Evolutionary conservation across 257 asterid genomes (phyloP), one percentile per base, ranked within the genome.

Genomic region (Solanum appendiculatum): DNA sequence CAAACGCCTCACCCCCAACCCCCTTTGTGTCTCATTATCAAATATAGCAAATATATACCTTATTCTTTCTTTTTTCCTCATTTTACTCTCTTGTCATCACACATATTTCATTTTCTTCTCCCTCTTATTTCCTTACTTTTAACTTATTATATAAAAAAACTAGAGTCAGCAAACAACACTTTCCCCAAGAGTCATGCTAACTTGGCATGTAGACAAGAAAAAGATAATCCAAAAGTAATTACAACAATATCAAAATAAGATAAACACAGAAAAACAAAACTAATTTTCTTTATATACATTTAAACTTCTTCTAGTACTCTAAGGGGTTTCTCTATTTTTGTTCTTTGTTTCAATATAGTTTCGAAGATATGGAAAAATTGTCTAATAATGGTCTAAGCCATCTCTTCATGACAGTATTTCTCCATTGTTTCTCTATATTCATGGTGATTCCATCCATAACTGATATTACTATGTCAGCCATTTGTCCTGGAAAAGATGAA

Each of bases 391-490:
- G 95, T 86, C 92, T 96, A 89, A 88, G 98, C 92, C 99, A 95
- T 93, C 96, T 96, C 36, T 94, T 96, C 95, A 91, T 92, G 93
- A 93, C 98, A 86, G 95, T 93, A 88, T 96, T 96, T 86, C 98
- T 96, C 85, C 88, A 90, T 90, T 91, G 95, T 92, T 95, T 93
- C 90, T 89, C 98, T 86, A 89, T 90, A 58, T 91, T 94, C 93
- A 96, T 95, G 98, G 99, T 96, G 95, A 88, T 87, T 92, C 98
- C 99, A 87, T 96, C 98, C 40, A 94, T 95, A 81, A 93, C 98
- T 39, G 99, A 96, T 92, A 93, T 95, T 46, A 92, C 98, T 10
- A 89, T 96, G 98, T 88, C 95, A 0, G 99, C 98, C 33, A 90
- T 96, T 31, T 96, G 99, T 75, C 98, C 99, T 78, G 97, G 98